Evolutionary conservation across 192 early-diverging fungal species (phyloP), one percentile per base, ranked within the genome.

Genomic region (Phycomyces nitens): DNA sequence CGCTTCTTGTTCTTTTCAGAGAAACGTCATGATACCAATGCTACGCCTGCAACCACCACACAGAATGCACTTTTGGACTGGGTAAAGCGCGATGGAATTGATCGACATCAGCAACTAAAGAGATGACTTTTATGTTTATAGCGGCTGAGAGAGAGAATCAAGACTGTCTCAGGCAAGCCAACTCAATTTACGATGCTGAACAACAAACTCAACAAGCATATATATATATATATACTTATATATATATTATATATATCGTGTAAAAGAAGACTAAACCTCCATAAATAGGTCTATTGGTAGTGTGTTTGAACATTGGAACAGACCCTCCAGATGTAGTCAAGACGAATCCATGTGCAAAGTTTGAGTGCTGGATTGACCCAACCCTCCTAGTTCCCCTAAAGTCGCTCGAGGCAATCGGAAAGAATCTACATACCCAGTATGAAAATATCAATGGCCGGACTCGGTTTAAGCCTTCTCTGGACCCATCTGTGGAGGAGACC

Each of bases 331-430:
- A 97, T 73, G 67, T 94, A 24, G 87, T 92, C 55, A 92, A 90
- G 56, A 92, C 97, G 9, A 82, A 80, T 15, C 89, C 92, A 2
- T 91, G 91, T 41, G 94, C 97, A 0, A 93, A 92, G 66, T 69
- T 96, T 43, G 94, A 97, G 74, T 93, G 92, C 39, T 99, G 97
- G 97, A 85, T 95, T 6, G 95, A 99, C 68, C 97, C 97, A 0
- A 88, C 84, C 41, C 84, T 86, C 0, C 70, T 90, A 1, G 81
- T 89, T 4, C 86, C 89, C 11, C 79, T 83, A 52, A 90, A 92
- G 71, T 90, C 94, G 18, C 70, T 95, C 60, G 91, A 94, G 60
- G 81, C 85, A 6, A 99, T 99, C 53, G 93, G 92, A 34, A 86
- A 91, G 49, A 90, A 89, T 60, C 80, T 99, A n/a, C 87, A 94